Evolutionary conservation across 257 asterid genomes (phyloP).

Genomic region (Jacaranda copaia): DNA sequence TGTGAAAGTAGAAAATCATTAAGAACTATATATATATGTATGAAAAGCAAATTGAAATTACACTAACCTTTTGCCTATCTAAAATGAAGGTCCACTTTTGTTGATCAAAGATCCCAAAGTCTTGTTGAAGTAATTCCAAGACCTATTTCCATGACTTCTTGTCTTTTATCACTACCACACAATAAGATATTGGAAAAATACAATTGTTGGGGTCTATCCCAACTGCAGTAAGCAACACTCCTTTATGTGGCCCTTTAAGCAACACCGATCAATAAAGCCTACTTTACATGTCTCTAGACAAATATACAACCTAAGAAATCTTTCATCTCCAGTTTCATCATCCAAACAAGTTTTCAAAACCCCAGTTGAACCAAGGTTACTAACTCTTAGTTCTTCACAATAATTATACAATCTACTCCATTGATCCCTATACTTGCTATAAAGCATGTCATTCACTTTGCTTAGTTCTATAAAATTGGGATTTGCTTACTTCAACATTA

Average conservation of each 20-base stretch:
- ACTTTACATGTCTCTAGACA: background rate
- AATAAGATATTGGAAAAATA: background rate
- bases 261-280: background rate
- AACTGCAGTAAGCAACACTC: background rate
- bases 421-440: too few species aligned
- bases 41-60: background rate
- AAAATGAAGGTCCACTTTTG: background rate
- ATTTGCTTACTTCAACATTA: too few species aligned
- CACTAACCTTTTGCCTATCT: background rate
- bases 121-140: background rate
- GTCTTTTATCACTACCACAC: background rate
- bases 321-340: too few species aligned
- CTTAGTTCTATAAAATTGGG: too few species aligned
- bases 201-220: background rate
- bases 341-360: too few species aligned
- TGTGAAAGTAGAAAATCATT: too few species aligned
- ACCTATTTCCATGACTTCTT: background rate
- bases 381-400: too few species aligned
- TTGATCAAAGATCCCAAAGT: background rate
- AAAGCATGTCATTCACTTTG: too few species aligned
- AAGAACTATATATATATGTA: background rate
- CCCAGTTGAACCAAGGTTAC: too few species aligned
- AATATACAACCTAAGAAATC: background rate
- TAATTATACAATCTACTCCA: too few species aligned
- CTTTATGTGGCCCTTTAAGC: background rate